phyloP scores from a whole-genome alignment of 345 rosid species.

The Noccaea caerulescens region DNA sequence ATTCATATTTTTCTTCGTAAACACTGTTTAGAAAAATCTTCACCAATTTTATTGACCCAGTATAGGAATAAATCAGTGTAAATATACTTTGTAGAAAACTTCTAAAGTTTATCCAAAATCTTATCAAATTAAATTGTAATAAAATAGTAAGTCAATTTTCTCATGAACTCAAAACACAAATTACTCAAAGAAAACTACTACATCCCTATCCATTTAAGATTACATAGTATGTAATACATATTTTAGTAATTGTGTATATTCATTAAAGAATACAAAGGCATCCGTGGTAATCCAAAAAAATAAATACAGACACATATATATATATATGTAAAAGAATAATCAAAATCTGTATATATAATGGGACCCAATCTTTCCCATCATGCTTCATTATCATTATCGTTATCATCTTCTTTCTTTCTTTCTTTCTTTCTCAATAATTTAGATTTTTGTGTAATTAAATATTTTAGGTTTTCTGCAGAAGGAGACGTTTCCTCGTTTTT shows the following conservation, averaged over 20 bases:
- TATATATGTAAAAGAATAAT: background rate
- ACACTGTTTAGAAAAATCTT: background rate
- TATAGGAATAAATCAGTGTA: background rate
- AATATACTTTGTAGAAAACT: background rate
- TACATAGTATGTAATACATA: background rate
- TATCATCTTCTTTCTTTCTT: constrained; percentile 37
- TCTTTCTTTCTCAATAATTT: constrained; percentile 37
- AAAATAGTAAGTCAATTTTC: background rate
- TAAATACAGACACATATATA: background rate
- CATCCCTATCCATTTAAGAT: background rate
- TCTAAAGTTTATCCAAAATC: too few relatives aligned
- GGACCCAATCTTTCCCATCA: constrained; percentile 39
- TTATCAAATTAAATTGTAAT: too few relatives aligned
- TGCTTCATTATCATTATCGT: constrained; percentile 48
- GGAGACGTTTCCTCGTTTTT: constrained; percentile 87
- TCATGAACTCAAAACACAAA: background rate
- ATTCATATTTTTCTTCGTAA: background rate
- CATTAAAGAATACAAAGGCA: background rate
- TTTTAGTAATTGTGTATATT: too few relatives aligned
- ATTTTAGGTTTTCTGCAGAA: constrained; percentile 52
- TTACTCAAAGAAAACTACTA: too few relatives aligned
- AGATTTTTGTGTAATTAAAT: constrained; percentile 44
- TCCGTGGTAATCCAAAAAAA: background rate
- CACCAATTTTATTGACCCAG: background rate
- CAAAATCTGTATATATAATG: background rate